Percentiles rank a stretch among this genome's conserved stretches.
Evolutionary conservation across 1,284 basidiomycete genomes (phyloP).

Genomic region (Cystobasidium sp.): DNA sequence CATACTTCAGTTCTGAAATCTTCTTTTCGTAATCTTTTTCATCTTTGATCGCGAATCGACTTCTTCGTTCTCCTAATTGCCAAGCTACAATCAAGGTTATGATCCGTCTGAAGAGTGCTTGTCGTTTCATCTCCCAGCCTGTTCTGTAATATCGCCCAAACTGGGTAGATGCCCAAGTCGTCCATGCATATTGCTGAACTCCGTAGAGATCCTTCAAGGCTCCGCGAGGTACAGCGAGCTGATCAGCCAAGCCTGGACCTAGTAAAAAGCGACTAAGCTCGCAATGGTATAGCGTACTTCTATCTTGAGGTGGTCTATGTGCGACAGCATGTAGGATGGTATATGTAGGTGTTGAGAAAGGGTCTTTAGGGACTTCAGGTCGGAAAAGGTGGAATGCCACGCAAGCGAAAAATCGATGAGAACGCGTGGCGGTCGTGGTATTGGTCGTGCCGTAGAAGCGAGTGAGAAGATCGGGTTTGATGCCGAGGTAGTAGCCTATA

Average conservation of each 20-base stretch:
- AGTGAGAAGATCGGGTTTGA: conserved; percentile 44
- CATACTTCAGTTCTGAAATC: conserved; percentile 43
- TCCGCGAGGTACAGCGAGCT: conserved; percentile 48
- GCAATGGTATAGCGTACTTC: conserved; percentile 43
- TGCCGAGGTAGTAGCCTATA: conserved; percentile 53
- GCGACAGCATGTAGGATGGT: conserved; percentile 49
- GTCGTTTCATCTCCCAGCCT: conserved; percentile 47
- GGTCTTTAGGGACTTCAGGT: conserved; percentile 33
- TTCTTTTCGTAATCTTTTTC: conserved; percentile 46
- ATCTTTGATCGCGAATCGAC: conserved; percentile 48
- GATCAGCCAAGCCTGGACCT: conserved; percentile 46
- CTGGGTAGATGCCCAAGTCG: conserved; percentile 35
- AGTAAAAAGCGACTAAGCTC: conserved; percentile 47
- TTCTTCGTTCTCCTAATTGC: conserved; percentile 49
- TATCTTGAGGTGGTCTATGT: conserved; percentile 44
- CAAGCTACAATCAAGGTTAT: conserved; percentile 49
- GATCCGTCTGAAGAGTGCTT: conserved; percentile 42
- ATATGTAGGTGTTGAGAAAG: conserved; percentile 47
- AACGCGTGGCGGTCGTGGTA: conserved; percentile 42
- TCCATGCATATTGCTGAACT: conserved; percentile 43
- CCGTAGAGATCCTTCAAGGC: conserved; percentile 10
- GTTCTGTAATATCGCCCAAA: conserved; percentile 45
- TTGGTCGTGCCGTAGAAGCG: conserved; percentile 43
- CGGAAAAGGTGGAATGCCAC: conserved; percentile 50
- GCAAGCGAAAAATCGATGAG: conserved; percentile 49